Evolutionary conservation across 1,284 basidiomycete species (phyloP).

Genomic region (Chondrostereum purpureum): DNA sequence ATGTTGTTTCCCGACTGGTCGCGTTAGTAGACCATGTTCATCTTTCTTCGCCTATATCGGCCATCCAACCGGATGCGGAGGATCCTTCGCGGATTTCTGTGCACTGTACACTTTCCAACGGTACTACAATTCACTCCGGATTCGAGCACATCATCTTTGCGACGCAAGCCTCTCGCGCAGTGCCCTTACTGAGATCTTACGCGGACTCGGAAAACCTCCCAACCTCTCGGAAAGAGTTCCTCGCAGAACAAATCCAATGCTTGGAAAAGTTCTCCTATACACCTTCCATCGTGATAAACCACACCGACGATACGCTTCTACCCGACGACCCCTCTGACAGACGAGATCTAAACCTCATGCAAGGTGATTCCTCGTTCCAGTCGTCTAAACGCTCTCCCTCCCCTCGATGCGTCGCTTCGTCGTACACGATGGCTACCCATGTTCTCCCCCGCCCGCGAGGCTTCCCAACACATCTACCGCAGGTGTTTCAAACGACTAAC

Average conservation of each 20-base stretch:
- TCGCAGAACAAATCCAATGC: constrained; percentile 33
- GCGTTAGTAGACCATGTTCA: constrained; percentile 42
- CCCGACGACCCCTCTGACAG: constrained; percentile 42
- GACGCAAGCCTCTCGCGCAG: constrained; percentile 61
- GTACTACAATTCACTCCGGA: constrained; percentile 26
- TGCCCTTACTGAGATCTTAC: constrained; percentile 39
- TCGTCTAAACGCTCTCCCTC: constrained; percentile 25
- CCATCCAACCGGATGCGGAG: constrained; percentile 30
- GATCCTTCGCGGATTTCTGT: constrained; percentile 29
- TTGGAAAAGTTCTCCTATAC: constrained; percentile 42
- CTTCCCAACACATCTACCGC: constrained; percentile 23
- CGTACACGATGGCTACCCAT: constrained; percentile 65
- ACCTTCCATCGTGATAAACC: constrained; percentile 59
- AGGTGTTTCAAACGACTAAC: constrained; percentile 69
- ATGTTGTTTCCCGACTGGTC: constrained; percentile 44
- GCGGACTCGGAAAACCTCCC: constrained; percentile 29
- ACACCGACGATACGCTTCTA: constrained; percentile 54
- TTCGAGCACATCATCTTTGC: constrained; percentile 67
- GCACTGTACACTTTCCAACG: constrained; percentile 25
- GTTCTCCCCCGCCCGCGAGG: constrained; percentile 30
- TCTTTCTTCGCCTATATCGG: constrained; percentile 41
- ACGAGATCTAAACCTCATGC: constrained; percentile 62
- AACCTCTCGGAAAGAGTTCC: constrained; percentile 18
- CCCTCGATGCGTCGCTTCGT: constrained; percentile 34
- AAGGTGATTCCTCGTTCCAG: neutral